Conservation (phyloP, 768 basidiomycete genomes). For the Mycena kentingensis region DNA sequence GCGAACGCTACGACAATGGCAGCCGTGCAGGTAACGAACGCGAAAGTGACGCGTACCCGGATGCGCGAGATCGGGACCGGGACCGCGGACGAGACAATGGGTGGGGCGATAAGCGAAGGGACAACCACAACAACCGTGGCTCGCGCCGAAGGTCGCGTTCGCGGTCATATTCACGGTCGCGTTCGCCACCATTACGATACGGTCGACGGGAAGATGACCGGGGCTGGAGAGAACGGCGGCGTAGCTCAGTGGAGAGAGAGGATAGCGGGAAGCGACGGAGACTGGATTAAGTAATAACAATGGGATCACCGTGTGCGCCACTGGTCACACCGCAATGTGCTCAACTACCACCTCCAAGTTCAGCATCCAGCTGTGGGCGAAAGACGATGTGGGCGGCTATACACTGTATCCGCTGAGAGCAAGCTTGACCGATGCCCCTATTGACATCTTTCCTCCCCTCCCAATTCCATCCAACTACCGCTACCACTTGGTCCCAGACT, state of each 20-base stretch:
- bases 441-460: no score
- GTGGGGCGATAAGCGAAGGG: slow-evolving; percentile 28
- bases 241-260: slow-evolving; percentile 37
- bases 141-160: slow-evolving; percentile 31
- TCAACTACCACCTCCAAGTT: no score
- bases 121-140: slow-evolving; percentile 28
- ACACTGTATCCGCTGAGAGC: no score
- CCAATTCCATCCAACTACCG: no score
- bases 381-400: no score
- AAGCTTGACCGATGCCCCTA: no score
- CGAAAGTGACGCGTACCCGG: slow-evolving; percentile 15
- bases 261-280: slow-evolving; percentile 58
- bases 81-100: slow-evolving; percentile 28
- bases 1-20: slow-evolving; percentile 26
- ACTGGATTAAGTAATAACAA: slow-evolving; percentile 53
- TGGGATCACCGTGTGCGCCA: no score
- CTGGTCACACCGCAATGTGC: no score
- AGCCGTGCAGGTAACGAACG: slow-evolving; percentile 22
- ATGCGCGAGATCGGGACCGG: slow-evolving; percentile 24
- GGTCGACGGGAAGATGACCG: slow-evolving; percentile 26
- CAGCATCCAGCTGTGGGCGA: no score
- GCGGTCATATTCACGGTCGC: slow-evolving; percentile 32
- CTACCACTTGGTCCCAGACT: no score
- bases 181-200: slow-evolving; percentile 31
- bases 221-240: slow-evolving; percentile 29